Conservation (phyloP, 106 monocot genomes). For the Vanilla planifolia region DNA sequence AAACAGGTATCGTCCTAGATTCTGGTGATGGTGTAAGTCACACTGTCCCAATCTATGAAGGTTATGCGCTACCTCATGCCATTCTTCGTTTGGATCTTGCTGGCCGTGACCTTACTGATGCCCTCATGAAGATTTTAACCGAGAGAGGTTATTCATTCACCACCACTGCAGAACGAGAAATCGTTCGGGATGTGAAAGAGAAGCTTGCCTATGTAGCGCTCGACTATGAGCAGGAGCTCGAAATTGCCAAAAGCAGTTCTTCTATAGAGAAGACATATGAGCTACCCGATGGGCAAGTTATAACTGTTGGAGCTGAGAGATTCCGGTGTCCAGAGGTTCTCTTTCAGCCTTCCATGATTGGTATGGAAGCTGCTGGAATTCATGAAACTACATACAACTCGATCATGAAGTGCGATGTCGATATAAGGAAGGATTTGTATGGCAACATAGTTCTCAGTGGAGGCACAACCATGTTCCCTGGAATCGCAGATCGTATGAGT, state of each 20-base stretch:
- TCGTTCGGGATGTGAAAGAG: constrained; percentile 1
- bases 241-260: constrained; percentile 1
- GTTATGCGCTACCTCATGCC: constrained; percentile 25
- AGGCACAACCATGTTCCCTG: constrained; percentile 9
- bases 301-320: constrained; percentile 1
- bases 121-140: constrained; percentile 28
- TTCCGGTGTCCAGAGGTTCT: constrained; percentile 5
- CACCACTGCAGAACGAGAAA: constrained; percentile 18
- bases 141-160: constrained; percentile 33
- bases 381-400: constrained; percentile 7
- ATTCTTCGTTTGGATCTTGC: constrained; percentile 28
- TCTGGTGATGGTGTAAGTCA: constrained; percentile 25
- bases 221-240: constrained; percentile 5
- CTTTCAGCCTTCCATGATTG: not conserved
- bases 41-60: constrained; percentile 27
- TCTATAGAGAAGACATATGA: constrained; percentile 1
- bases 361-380: constrained; percentile 4
- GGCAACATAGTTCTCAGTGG: constrained; percentile 5
- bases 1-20: constrained; percentile 26
- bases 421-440: constrained; percentile 1
- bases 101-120: constrained; percentile 26
- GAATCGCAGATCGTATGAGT: constrained; percentile 5
- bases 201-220: constrained; percentile 5
- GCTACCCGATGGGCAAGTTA: not conserved
- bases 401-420: constrained; percentile 2